Evolutionary conservation across 164 flowering plant species (phyloP), one percentile per base, ranked within the genome.

Genomic region (Platanus orientalis): DNA sequence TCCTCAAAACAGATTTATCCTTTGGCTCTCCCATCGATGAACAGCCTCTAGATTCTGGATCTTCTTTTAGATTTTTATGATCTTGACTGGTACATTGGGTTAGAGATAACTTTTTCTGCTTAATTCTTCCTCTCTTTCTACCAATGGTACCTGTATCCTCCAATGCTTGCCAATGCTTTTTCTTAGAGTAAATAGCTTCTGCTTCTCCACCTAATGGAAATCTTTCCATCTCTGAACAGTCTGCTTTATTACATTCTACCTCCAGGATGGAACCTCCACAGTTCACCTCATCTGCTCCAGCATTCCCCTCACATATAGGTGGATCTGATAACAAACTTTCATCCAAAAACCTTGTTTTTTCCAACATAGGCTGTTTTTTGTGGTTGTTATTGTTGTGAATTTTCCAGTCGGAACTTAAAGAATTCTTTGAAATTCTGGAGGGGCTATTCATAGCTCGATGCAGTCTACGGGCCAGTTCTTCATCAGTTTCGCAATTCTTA

Each of bases 391-490:
- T 77, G 68, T 72, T 83, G 42, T 69, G 76, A 65, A 58, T 69
- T 60, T 81, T 84, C 57, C 39, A 47, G 58, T 73, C 83, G 63
- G 87, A 52, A 63, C 68, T 68, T 25, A 77, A 48, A 30, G 77
- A 67, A 60, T 69, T 75, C 72, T 79, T 92, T 16, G 79, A 75
- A 61, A 84, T 84, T 69, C 92, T 78, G 1, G 93, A 86, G 27
- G 98, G 88, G 76, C 95, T 86, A 61, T 92, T 87, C 48, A 88
- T 86, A 27, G 73, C 86, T 63, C 81, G 81, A 62, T 90, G 93
- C 78, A 90, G 75, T 62, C 65, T 81, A 17, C 85, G 83, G 17
- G 95, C 98, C 69, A 87, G 50, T 60, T 88, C 96, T 79, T 88
- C 98, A 74, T 88, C 96, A 9, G 78, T 76, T 54, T 69, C 74